These are phyloP conservation scores for Hymenoscyphus fraxineus DNA, from an alignment of 2,329 filamentous ascomycete genomes.

Conservation along the genomic window DNA sequence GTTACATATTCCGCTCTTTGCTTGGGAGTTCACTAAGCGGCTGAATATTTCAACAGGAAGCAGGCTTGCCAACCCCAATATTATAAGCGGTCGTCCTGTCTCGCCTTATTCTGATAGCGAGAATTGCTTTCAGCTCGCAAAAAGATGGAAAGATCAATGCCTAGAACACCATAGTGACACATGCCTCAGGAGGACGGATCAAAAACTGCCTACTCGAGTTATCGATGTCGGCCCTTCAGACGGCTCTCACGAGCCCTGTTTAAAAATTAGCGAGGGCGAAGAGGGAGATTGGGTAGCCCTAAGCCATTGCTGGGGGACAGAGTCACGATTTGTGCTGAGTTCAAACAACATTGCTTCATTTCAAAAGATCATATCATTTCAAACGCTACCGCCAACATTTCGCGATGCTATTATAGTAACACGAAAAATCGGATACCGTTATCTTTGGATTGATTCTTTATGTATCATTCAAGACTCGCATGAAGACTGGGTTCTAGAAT, in stretches of 20 bases:
- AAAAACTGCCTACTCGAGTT: not conserved
- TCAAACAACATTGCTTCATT: not conserved
- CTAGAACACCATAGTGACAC: not conserved
- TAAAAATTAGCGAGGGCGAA: not conserved
- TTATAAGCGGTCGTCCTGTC: not conserved
- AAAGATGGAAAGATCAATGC: not conserved
- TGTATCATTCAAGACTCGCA: constrained; percentile 3
- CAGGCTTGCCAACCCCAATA: not conserved
- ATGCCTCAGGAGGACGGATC: not conserved
- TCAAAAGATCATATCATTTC: not conserved
- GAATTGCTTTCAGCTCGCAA: not conserved
- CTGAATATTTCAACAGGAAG: not conserved
- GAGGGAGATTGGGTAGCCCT: not conserved
- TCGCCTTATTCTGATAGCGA: not conserved
- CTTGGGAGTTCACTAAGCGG: not conserved
- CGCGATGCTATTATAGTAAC: constrained; percentile 9
- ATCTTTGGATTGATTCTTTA: constrained; percentile 6
- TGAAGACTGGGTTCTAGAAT: not conserved
- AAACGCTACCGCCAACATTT: constrained; percentile 1
- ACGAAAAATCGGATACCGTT: constrained; percentile 8
- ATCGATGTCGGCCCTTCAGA: constrained; percentile 6
- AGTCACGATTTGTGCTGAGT: not conserved
- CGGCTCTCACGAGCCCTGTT: not conserved
- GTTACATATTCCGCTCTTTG: not conserved
- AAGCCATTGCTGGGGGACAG: constrained; percentile 6